phyloP scores from a whole-genome alignment of 257 asterid species.

The Solanum piurae region DNA sequence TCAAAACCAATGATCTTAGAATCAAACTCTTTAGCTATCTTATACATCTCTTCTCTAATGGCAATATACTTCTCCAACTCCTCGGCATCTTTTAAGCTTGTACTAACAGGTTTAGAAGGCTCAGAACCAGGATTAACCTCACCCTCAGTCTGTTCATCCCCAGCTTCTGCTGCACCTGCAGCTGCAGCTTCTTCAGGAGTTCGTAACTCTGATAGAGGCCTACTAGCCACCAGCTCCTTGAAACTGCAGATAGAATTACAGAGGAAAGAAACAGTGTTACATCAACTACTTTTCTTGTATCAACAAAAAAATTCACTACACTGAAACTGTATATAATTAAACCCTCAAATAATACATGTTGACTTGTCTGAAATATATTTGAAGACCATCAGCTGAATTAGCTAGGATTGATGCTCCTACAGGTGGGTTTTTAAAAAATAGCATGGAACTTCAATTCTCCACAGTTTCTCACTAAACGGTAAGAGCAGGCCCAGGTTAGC shows the following conservation, averaged over 20 bases:
- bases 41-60: conserved; percentile 77
- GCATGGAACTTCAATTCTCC: background rate
- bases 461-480: background rate
- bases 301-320: background rate
- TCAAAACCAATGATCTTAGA: conserved; percentile 88
- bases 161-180: conserved; percentile 43
- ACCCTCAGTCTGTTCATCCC: conserved; percentile 53
- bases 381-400: background rate
- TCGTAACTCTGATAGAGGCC: conserved; percentile 72
- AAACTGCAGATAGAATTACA: conserved; percentile 40
- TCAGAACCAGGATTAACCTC: conserved; percentile 45
- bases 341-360: background rate
- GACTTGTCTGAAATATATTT: background rate
- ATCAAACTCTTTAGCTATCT: conserved; percentile 88
- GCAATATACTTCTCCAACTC: conserved; percentile 94
- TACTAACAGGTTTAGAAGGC: conserved; percentile 46
- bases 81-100: conserved; percentile 90
- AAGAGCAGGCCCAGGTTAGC: background rate
- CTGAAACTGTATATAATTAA: background rate
- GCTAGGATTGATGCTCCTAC: background rate
- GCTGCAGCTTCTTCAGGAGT: conserved; percentile 76
- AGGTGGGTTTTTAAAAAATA: background rate
- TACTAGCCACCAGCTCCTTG: conserved; percentile 89
- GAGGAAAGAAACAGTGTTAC: background rate
- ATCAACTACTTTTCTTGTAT: background rate